Conservation (phyloP, 192 early-diverging fungal species). For the Obelidium mucronatum region DNA sequence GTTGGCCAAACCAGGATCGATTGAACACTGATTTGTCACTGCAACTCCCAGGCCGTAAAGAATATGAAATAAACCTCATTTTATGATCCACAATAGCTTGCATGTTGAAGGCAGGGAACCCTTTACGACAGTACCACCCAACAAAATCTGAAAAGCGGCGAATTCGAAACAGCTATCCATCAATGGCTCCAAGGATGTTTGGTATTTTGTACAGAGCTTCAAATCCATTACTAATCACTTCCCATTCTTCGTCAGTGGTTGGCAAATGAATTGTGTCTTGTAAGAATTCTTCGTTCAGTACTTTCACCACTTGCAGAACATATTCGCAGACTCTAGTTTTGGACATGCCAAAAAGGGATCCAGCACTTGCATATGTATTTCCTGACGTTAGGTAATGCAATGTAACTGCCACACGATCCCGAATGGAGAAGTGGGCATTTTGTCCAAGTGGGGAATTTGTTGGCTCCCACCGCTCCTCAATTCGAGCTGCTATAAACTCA, state of each 20-base stretch:
- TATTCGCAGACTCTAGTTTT: not conserved
- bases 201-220: not conserved
- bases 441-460: not conserved
- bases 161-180: slow-evolving; percentile 15
- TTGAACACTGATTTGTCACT: not conserved
- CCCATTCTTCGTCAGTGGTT: not conserved
- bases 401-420: not conserved
- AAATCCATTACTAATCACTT: not conserved
- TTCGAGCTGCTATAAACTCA: not conserved
- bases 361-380: not conserved
- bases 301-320: slow-evolving; percentile 1
- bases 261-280: not conserved
- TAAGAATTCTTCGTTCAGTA: not conserved
- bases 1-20: slow-evolving; percentile 5
- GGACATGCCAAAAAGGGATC: slow-evolving; percentile 1
- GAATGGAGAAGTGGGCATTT: not conserved
- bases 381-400: not conserved
- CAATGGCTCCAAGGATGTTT: not conserved
- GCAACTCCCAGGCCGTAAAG: not conserved
- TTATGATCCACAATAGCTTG: slow-evolving; percentile 16
- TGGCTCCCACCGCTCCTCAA: not conserved
- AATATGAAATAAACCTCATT: not conserved
- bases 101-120: slow-evolving; percentile 19
- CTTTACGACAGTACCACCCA: slow-evolving; percentile 24
- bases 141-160: not conserved